These are phyloP conservation scores for Metschnikowia hibisci DNA, from an alignment of 805 yeast genomes.

Conservation along the genomic window DNA sequence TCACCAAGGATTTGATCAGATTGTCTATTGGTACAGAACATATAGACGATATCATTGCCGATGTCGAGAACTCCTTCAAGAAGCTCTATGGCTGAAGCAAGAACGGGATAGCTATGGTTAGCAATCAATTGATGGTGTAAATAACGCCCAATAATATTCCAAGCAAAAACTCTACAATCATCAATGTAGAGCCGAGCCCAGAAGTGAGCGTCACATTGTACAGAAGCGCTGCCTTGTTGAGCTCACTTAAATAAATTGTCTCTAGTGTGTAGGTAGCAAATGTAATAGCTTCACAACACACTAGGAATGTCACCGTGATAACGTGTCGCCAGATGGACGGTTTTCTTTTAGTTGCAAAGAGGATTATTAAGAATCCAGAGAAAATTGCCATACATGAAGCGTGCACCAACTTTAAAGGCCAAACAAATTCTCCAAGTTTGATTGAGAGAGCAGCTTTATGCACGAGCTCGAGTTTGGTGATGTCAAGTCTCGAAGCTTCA, in stretches of 20 bases:
- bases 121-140: conserved; percentile 3
- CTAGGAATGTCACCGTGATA: conserved; percentile 5
- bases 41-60: conserved; percentile 22
- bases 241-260: conserved; percentile 7
- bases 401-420: conserved; percentile 7
- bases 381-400: conserved; percentile 1
- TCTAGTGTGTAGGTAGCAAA: conserved; percentile 10
- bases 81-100: conserved; percentile 39
- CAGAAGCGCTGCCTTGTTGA: conserved; percentile 9
- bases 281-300: conserved; percentile 11
- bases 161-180: conserved; percentile 10
- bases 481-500: conserved; percentile 8
- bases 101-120: background rate
- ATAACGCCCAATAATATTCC: conserved; percentile 8
- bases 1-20: conserved; percentile 85
- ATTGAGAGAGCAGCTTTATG: conserved; percentile 12
- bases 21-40: conserved; percentile 22
- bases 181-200: conserved; percentile 11
- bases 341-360: background rate
- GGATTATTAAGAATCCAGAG: conserved; percentile 3
- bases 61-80: conserved; percentile 69
- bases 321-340: background rate
- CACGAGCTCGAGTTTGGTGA: conserved; percentile 11
- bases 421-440: conserved; percentile 8
- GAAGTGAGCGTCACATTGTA: conserved; percentile 12